Conservation (phyloP, 768 basidiomycete species). For the Suillus luteus region DNA sequence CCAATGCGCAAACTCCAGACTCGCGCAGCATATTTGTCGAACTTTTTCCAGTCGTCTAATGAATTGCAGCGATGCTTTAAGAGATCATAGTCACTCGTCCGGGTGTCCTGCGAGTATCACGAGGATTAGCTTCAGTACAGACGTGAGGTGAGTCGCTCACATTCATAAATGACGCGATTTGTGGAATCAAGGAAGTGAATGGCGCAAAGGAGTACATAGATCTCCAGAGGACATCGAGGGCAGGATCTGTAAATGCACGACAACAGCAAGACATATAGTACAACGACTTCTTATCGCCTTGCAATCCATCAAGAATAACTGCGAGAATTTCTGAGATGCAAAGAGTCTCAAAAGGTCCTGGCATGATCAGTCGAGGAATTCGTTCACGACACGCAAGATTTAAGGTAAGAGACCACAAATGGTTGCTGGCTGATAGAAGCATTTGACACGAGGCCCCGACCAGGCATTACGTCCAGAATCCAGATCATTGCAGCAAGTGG, state of each 20-base stretch:
- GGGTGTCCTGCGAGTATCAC: neutral
- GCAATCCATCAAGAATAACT: slow-evolving; percentile 2
- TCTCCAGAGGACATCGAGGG: slow-evolving; percentile 10
- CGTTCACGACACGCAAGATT: neutral
- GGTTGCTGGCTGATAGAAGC: neutral
- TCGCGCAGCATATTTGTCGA: slow-evolving; percentile 13
- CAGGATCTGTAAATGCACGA: slow-evolving; percentile 10
- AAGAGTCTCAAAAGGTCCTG: slow-evolving; percentile 4
- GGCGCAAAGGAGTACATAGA: slow-evolving; percentile 9
- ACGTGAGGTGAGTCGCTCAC: slow-evolving; percentile 3
- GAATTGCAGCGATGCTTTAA: slow-evolving; percentile 1
- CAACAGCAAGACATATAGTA: slow-evolving; percentile 6
- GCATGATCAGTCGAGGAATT: neutral
- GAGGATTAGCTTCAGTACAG: neutral
- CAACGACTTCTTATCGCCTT: slow-evolving; percentile 13
- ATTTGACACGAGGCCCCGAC: neutral
- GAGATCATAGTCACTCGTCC: neutral
- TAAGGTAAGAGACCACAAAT: neutral
- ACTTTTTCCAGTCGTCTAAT: slow-evolving; percentile 5
- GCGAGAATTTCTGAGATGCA: slow-evolving; percentile 3
- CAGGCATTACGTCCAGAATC: neutral
- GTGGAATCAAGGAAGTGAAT: slow-evolving; percentile 10
- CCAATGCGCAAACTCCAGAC: slow-evolving; percentile 7
- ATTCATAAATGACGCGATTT: neutral
- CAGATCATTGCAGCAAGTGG: neutral